Base-by-base conservation (phyloP, 1,139 yeast genomes). In the Pichia sp. region DNA sequence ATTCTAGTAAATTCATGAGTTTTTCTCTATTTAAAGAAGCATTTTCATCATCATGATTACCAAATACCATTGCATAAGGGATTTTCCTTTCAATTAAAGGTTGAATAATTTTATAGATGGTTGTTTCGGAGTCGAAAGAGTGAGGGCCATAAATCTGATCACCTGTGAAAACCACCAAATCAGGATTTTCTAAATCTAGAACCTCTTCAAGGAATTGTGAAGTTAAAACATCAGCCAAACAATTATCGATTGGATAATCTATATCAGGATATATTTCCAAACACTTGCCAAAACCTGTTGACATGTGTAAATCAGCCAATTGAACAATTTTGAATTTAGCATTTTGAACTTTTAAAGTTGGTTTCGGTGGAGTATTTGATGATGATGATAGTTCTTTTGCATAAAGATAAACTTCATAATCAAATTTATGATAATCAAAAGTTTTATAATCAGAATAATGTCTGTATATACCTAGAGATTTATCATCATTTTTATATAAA, bases 31-130 rank as follows among this genome's bases (percentile, higher is more conserved):
- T 58, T 56, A 87, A 61, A 3, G 84, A 77, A 1, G 95, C 91
- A 0, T 95, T 91, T 67, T 89, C 95, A 61, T 86, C 91, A 62
- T 87, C 93, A 64, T 87, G 95, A 60, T 86, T 87, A 1, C 96
- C 96, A 69, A 87, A 72, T 0, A 86, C 82, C 59, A 85, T 76
- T 0, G 96, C 93, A 71, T 78, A 91, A 3, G 97, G 96, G 9
- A 90, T 83, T 45, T 75, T 69, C 42, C 88, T 72, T 30, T 71
- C 60, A 28, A 90, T 76, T 46, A 87, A 77, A 1, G 96, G 95
- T 5, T 79, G 73, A n/a, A 87, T 74, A 0, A 85, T 93, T 65
- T 91, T 91, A 58, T 84, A 74, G 22, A 89, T 61, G 0, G 96
- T 82, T 0, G 95, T 80, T 63, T 84, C 87, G 0, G 95, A 76